Percentiles rank a stretch among this genome's conserved stretches.
These are phyloP conservation scores for Massarina eburnea DNA, from an alignment of 2,329 filamentous ascomycete species.

Conservation along the genomic window DNA sequence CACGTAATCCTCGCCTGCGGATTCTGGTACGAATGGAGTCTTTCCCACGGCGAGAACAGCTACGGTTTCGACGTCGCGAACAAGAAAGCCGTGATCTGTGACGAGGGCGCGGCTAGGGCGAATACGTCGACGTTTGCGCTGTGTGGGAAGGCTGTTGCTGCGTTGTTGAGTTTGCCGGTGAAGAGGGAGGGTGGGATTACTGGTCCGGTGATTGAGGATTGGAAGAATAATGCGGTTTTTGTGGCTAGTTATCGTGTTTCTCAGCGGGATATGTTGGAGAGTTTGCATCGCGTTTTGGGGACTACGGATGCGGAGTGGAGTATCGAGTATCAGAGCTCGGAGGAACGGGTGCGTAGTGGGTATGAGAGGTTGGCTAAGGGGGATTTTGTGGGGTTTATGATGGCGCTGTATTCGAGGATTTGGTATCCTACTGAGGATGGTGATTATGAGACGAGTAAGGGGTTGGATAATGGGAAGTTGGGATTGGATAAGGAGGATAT, in stretches of 20 bases:
- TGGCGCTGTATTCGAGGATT: conserved; percentile 54
- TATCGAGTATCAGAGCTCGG: conserved; percentile 51
- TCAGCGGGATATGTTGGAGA: conserved; percentile 66
- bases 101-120: conserved; percentile 59
- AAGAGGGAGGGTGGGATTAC: neutral
- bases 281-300: conserved; percentile 58
- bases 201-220: conserved; percentile 41
- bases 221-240: conserved; percentile 54
- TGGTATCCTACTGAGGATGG: conserved; percentile 48
- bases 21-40: conserved; percentile 38
- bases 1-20: conserved; percentile 17
- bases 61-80: conserved; percentile 37
- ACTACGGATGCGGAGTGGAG: conserved; percentile 62
- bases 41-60: conserved; percentile 16
- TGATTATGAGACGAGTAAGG: conserved; percentile 34
- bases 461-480: conserved; percentile 56
- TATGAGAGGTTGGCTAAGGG: conserved; percentile 49
- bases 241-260: conserved; percentile 60
- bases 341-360: conserved; percentile 54
- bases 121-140: conserved; percentile 62
- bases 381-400: conserved; percentile 47
- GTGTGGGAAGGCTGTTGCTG: conserved; percentile 55
- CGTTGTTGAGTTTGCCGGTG: conserved; percentile 40
- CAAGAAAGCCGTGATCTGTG: conserved; percentile 34
- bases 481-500: conserved; percentile 61